phyloP scores from a whole-genome alignment of 1,139 yeast species.

The Blastobotrys illinoisensis region DNA sequence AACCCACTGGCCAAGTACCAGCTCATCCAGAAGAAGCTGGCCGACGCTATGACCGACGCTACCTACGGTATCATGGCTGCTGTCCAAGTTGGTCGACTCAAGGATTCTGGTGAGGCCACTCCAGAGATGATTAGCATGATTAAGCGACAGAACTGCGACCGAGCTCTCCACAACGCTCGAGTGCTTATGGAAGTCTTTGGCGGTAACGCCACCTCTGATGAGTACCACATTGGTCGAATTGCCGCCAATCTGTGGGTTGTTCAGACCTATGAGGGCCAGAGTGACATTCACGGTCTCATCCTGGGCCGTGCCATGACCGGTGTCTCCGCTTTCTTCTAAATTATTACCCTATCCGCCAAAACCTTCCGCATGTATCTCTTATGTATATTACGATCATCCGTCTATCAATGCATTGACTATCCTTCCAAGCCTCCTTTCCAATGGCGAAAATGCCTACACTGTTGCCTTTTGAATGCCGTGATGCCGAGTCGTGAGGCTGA shows the following conservation, averaged over 20 bases:
- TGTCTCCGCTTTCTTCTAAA: conserved; percentile 33
- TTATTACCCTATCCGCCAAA: too few species aligned
- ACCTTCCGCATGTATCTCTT: neutral
- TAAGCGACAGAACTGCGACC: conserved; percentile 41
- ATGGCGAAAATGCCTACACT: too few species aligned
- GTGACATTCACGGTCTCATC: conserved; percentile 40
- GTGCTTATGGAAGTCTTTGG: conserved; percentile 41
- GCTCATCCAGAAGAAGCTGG: conserved; percentile 40
- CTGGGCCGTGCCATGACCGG: conserved; percentile 43
- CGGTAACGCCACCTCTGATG: conserved; percentile 41
- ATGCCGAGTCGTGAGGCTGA: too few species aligned
- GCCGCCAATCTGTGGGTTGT: conserved; percentile 41
- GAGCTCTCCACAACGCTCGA: conserved; percentile 36
- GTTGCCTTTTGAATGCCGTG: too few species aligned
- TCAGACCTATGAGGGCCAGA: conserved; percentile 43
- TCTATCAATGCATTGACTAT: neutral
- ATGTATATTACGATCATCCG: neutral
- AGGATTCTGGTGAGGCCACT: conserved; percentile 35
- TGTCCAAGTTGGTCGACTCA: conserved; percentile 40
- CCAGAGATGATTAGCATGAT: conserved; percentile 43
- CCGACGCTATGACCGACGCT: conserved; percentile 40
- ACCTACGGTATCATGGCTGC: conserved; percentile 39
- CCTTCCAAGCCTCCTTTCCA: neutral
- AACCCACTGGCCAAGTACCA: conserved; percentile 40
- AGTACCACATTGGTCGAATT: conserved; percentile 41